A percentile compares a stretch with the other conserved stretches of the same genome.
Conservation (phyloP, 2,329 filamentous ascomycete genomes). For the Rosellinia necatrix region DNA sequence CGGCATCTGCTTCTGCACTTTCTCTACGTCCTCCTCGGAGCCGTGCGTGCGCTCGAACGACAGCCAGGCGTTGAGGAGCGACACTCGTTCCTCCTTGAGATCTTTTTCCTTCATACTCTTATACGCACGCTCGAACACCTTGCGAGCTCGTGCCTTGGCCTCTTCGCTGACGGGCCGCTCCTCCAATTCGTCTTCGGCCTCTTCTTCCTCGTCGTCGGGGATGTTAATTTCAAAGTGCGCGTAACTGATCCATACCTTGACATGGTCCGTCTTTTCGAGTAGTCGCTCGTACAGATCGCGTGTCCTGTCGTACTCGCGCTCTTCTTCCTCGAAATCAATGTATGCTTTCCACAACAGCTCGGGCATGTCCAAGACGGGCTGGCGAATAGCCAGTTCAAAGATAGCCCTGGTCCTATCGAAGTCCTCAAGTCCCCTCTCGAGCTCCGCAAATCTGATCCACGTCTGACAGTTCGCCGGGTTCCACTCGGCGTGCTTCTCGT, state of each 20-base stretch:
- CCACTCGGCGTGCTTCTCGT: slow-evolving; percentile 92
- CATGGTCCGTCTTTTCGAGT: slow-evolving; percentile 92
- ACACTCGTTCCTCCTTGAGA: slow-evolving; percentile 91
- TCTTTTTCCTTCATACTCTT: slow-evolving; percentile 86
- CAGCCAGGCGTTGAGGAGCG: slow-evolving; percentile 89
- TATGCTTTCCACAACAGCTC: slow-evolving; percentile 97
- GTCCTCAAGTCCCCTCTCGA: slow-evolving; percentile 91
- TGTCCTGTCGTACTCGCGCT: slow-evolving; percentile 85
- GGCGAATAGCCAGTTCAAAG: slow-evolving; percentile 85
- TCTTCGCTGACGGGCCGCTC: slow-evolving; percentile 77
- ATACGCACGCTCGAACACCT: slow-evolving; percentile 84
- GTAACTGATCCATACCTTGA: slow-evolving; percentile 99
- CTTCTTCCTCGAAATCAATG: slow-evolving; percentile 97
- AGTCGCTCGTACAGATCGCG: slow-evolving; percentile 86
- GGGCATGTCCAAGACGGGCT: slow-evolving; percentile 90
- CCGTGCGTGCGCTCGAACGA: slow-evolving; percentile 90
- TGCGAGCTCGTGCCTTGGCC: slow-evolving; percentile 80
- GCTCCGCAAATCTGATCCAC: slow-evolving; percentile 95
- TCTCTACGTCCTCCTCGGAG: slow-evolving; percentile 72
- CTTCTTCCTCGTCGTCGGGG: slow-evolving; percentile 71
- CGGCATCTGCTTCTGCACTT: slow-evolving; percentile 92
- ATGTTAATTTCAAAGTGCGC: slow-evolving; percentile 98
- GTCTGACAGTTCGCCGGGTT: slow-evolving; percentile 88
- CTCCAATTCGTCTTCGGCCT: slow-evolving; percentile 63
- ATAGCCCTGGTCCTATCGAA: slow-evolving; percentile 86